A percentile compares a stretch with the other conserved stretches of the same genome.
Evolutionary conservation across 305 asterid genomes (phyloP).

Genomic region (Caryopteris hybrid): DNA sequence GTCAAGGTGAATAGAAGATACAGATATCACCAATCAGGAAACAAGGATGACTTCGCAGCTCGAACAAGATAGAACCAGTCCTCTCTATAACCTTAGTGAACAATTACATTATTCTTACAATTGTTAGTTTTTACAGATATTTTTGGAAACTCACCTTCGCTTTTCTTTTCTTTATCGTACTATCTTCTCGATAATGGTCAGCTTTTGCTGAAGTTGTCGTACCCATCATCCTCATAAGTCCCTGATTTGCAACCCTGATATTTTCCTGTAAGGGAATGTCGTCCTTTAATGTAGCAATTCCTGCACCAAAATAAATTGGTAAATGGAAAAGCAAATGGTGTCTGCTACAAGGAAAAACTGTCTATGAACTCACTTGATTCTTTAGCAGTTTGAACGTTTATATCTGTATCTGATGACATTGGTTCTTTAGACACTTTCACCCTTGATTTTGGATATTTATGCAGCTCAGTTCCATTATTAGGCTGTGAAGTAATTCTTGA

Average conservation of each 20-base stretch:
- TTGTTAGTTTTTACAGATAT: too few relatives aligned
- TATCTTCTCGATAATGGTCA: slow-evolving; percentile 39
- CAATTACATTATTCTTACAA: too few relatives aligned
- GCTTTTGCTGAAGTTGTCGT: slow-evolving; percentile 41
- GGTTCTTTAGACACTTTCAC: slow-evolving; percentile 43
- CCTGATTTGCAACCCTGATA: slow-evolving; percentile 36
- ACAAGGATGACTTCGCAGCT: background rate
- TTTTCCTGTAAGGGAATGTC: slow-evolving; percentile 40
- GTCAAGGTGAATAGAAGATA: slow-evolving; percentile 10
- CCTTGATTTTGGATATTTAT: slow-evolving; percentile 39
- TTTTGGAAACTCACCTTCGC: slow-evolving; percentile 41
- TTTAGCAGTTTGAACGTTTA: slow-evolving; percentile 25
- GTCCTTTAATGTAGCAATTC: slow-evolving; percentile 38
- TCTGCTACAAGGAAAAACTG: background rate
- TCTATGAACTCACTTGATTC: slow-evolving; percentile 44
- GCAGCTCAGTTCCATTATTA: slow-evolving; percentile 34
- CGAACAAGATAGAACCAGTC: too few relatives aligned
- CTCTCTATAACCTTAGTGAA: too few relatives aligned
- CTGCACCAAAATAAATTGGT: slow-evolving; percentile 40
- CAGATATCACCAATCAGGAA: slow-evolving; percentile 14
- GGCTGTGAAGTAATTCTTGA: slow-evolving; percentile 30
- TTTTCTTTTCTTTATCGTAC: slow-evolving; percentile 41
- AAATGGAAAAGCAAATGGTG: slow-evolving; percentile 17
- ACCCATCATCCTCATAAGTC: slow-evolving; percentile 47
- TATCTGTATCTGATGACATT: slow-evolving; percentile 32